A percentile compares a stretch with the other conserved stretches of the same genome.
phyloP scores from a whole-genome alignment of 192 early-diverging fungal species.

The Coemansia sp. region DNA sequence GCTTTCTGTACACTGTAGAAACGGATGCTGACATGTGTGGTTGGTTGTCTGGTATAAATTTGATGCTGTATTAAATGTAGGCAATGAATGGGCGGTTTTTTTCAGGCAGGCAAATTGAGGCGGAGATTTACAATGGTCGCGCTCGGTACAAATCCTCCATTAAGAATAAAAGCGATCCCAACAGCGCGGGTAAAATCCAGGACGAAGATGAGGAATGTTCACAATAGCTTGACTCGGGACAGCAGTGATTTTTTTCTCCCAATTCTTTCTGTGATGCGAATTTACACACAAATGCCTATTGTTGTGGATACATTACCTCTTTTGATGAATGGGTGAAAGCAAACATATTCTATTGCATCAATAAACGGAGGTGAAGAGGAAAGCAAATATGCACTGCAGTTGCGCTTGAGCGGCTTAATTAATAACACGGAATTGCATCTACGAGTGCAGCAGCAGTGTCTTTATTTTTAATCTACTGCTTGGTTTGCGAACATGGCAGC shows the following conservation, averaged over 20 bases:
- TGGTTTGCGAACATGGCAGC: no score
- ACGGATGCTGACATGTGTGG: not conserved
- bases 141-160: slow-evolving; percentile 69
- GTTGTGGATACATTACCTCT: not conserved
- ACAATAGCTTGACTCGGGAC: slow-evolving; percentile 77
- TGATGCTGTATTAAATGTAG: slow-evolving; percentile 29
- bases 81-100: slow-evolving; percentile 91
- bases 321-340: not conserved
- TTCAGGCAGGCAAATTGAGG: slow-evolving; percentile 76
- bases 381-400: no score
- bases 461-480: no score
- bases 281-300: not conserved
- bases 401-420: no score
- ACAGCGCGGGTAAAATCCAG: not conserved
- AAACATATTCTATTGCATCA: no score
- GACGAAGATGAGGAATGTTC: slow-evolving; percentile 67
- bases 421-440: no score
- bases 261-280: not conserved
- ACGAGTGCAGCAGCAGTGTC: no score
- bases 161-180: slow-evolving; percentile 20
- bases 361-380: no score
- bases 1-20: not conserved
- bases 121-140: slow-evolving; percentile 80
- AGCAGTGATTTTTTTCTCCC: not conserved
- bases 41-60: not conserved